Evolutionary conservation across 352 stramenopile genomes (phyloP), one percentile per base, ranked within the genome.

Genomic region (Globisporangium acanthophoron): DNA sequence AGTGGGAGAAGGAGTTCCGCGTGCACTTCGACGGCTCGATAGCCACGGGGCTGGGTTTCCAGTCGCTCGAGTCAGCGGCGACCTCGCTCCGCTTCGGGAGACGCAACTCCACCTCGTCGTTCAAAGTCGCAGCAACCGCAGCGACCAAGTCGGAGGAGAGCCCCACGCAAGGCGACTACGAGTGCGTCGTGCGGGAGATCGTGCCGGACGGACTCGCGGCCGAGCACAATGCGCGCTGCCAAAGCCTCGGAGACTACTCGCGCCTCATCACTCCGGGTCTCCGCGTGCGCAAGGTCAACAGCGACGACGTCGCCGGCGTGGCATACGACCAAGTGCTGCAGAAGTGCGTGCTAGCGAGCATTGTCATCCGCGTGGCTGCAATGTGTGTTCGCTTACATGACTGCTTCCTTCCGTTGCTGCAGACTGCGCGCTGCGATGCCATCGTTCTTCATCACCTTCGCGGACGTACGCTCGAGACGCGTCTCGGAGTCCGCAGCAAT

Each of bases 1-100:
- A 66, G 62, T 83, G 73, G 55, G 66, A 80, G 48, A 83, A 80
- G 44, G 78, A 90, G 59, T 78, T 90, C 39, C 71, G 65, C 24
- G 71, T 90, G 8, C 59, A 70, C 37, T 88, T 90, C 41, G 70
- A 88, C 54, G 73, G 71, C 7, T 67, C 44, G 24, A 73, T 70
- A 6, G 60, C 71, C 29, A 74, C 81, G 8, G 80, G 80, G 33
- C 62, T 90, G 31, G 65, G 70, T 8, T 88, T 90, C 29, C 56
- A 67, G 31, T 56, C 15, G 62, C 55, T 1, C 3, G 5, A 61
- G 24, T 44, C 56, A 29, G 16, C 3, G n/a, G 13, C 31, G 12
- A 15, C 18, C 12, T 4, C 5, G 13, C 8, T 3, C 18, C 31
- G 31, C 20, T 33, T 24, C 27, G 16, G 20, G 5, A n/a, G 16